Conservation (phyloP, 1,139 yeast species). For the Groenewaldozyma sp. region DNA sequence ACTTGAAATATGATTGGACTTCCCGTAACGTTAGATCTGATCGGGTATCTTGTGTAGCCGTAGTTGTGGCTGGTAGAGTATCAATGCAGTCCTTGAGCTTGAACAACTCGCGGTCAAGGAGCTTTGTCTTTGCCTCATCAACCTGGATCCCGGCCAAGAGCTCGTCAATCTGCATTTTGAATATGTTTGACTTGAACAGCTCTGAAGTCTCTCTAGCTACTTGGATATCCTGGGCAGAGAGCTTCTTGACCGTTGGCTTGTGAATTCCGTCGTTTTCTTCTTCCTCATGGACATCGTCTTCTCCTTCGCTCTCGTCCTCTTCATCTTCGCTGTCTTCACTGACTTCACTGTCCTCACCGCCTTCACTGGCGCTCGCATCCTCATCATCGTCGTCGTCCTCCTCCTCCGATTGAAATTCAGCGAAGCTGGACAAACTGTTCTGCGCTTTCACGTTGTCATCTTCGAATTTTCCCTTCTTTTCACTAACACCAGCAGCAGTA, state of each 20-base stretch:
- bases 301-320: conserved; percentile 9
- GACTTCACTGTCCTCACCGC: conserved; percentile 17
- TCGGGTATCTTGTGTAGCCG: conserved; percentile 46
- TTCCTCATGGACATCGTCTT: conserved; percentile 10
- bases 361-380: conserved; percentile 11
- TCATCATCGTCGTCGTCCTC: conserved; percentile 8
- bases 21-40: conserved; percentile 47
- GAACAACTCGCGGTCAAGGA: conserved; percentile 70
- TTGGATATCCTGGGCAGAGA: conserved; percentile 79
- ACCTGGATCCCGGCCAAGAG: conserved; percentile 67
- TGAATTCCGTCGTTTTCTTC: conserved; percentile 3
- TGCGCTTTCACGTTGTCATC: no score
- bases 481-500: no score
- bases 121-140: conserved; percentile 56
- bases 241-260: conserved; percentile 12
- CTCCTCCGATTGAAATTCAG: no score
- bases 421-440: no score
- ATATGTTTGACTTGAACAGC: conserved; percentile 84
- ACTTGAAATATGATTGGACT: conserved; percentile 34
- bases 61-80: no score
- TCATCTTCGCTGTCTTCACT: conserved; percentile 12
- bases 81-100: conserved; percentile 63
- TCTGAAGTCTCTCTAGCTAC: conserved; percentile 91
- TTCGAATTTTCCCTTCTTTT: no score
- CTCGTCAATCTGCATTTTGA: conserved; percentile 91